Percentiles rank a stretch among this genome's conserved stretches.
phyloP scores from a whole-genome alignment of 441 rosid species.

The Sinapis alba region DNA sequence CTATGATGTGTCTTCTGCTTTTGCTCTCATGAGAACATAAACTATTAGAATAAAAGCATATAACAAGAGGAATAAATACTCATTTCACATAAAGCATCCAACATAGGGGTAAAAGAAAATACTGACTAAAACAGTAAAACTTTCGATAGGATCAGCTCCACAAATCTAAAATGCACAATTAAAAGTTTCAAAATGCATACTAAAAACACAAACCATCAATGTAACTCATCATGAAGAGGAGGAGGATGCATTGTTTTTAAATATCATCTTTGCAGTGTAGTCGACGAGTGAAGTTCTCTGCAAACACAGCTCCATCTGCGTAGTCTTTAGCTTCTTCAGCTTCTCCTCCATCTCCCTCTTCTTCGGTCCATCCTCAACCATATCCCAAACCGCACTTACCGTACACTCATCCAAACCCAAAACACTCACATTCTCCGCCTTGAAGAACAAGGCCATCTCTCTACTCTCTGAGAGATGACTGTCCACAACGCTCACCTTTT shows the following conservation, averaged over 20 bases:
- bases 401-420: not conserved
- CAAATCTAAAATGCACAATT: not conserved
- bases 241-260: not conserved
- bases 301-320: not conserved
- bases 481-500: not conserved
- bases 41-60: too few relatives aligned
- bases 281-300: not conserved
- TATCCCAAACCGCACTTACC: not conserved
- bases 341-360: constrained; percentile 4
- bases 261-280: not conserved
- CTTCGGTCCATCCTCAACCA: not conserved
- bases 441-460: not conserved
- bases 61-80: too few relatives aligned
- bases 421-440: not conserved
- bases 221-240: not conserved
- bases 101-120: not conserved
- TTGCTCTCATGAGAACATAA: too few relatives aligned
- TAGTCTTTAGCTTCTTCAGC: not conserved
- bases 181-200: not conserved
- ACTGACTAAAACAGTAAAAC: not conserved
- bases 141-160: not conserved
- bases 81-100: constrained; percentile 16
- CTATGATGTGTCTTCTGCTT: too few relatives aligned
- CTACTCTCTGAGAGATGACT: not conserved
- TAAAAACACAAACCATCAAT: not conserved